phyloP scores from a whole-genome alignment of 768 basidiomycete species.

The Saitozyma podzolica region DNA sequence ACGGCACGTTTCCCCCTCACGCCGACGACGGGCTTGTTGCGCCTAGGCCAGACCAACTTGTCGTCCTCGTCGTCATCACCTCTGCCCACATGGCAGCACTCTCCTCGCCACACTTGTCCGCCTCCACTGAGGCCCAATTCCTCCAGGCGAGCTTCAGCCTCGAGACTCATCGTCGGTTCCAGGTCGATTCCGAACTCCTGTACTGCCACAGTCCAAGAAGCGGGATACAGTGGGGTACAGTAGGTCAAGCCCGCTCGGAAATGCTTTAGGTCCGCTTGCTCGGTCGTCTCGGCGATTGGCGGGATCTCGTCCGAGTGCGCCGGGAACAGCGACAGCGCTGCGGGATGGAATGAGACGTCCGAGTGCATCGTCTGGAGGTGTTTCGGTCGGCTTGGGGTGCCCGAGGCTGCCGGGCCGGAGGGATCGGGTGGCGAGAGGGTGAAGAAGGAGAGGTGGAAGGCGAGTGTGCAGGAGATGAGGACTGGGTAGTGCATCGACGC shows the following conservation, averaged over 20 bases:
- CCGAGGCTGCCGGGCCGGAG: not conserved
- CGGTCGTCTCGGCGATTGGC: not conserved
- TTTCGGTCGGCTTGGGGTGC: slow-evolving; percentile 12
- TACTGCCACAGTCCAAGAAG: slow-evolving; percentile 50
- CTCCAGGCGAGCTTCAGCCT: not conserved
- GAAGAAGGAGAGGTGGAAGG: slow-evolving; percentile 47
- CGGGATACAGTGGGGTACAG: slow-evolving; percentile 48
- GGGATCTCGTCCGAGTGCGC: not conserved
- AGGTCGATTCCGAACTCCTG: slow-evolving; percentile 45
- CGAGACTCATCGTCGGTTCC: not conserved
- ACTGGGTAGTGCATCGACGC: slow-evolving; percentile 37
- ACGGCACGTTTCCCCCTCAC: slow-evolving; percentile 39
- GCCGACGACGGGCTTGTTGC: slow-evolving; percentile 37
- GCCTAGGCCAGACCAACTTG: slow-evolving; percentile 36
- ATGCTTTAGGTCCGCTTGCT: not conserved
- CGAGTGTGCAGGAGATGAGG: slow-evolving; percentile 40
- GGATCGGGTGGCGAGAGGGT: slow-evolving; percentile 1
- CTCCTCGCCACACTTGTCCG: slow-evolving; percentile 11
- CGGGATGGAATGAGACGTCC: slow-evolving; percentile 49
- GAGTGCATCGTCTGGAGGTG: slow-evolving; percentile 46
- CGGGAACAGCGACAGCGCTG: slow-evolving; percentile 44
- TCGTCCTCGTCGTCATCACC: slow-evolving; percentile 17
- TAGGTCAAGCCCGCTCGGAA: slow-evolving; percentile 46
- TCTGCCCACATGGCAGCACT: slow-evolving; percentile 22
- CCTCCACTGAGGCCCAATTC: not conserved